Base-by-base conservation (phyloP, 108 stramenopile species). In the Chaetoceros tenuissimus region DNA sequence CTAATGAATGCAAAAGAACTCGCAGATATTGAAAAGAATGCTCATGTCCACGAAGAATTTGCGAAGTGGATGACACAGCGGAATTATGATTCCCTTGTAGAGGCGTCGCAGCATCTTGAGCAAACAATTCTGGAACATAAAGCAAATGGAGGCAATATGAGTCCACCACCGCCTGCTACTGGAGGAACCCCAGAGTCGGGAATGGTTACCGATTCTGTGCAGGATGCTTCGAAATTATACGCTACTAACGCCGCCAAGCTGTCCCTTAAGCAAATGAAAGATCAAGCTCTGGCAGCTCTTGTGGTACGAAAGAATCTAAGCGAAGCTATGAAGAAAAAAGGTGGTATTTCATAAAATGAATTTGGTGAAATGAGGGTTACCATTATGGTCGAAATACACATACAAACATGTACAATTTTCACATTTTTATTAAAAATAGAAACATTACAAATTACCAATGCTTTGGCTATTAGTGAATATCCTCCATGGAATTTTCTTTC, bases 1-100 rank as follows among this genome's bases (percentile, higher is more conserved):
- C 26, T 54, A 18, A 54, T 54, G 53, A 54, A 29, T 22, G 29
- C 26, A 29, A 29, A 54, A 3, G 53, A 54, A 29, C 53, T 54
- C 13, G 53, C 22, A n/a, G 53, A 54, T 3, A 3, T 54, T 18
- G 53, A 54, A 17, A 54, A 31, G 26, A 26, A 22, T 22, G 25
- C 53, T 3, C 5, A 26, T 54, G 34, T 40, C 8, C 29, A 54
- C 17, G n/a, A 18, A 18, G 53, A 54, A 5, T 18, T 54, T 26
- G 3, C 16, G 27, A 17, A 54, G 3, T 54, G 53, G 53, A 54
- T 54, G 53, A 7, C 27, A 5, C 3, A 17, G 17, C 22, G 53
- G 26, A 54, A 54, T 25, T 54, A 54, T 17, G 53, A 54, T 5
- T 54, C 53, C 13, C 25, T 54, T 3, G 18, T 18, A 3, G 16